Evolutionary conservation across 352 stramenopile genomes (phyloP).

Genomic region (Phytophthora rubi): DNA sequence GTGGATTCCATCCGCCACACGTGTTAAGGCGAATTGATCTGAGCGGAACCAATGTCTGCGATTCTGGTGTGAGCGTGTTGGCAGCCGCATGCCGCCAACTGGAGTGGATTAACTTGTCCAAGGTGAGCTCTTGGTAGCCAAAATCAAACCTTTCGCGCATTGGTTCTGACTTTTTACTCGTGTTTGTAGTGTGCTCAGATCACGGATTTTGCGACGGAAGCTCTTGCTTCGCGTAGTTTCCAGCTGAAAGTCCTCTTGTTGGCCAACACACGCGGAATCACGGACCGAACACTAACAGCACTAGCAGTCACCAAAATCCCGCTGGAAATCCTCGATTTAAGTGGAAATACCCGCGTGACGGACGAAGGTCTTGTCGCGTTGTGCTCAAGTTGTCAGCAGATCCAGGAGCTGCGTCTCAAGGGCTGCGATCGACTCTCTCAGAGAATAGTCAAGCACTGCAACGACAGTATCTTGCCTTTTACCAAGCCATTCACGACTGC

Average conservation of each 20-base stretch:
- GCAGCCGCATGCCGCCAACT: conserved; percentile 51
- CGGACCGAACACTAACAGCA: conserved; percentile 53
- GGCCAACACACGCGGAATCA: conserved; percentile 48
- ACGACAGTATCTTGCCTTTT: conserved; percentile 45
- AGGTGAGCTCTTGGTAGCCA: conserved; percentile 36
- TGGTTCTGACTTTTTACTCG: background rate
- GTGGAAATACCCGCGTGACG: conserved; percentile 65
- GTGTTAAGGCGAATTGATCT: conserved; percentile 47
- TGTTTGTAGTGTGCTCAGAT: conserved; percentile 47
- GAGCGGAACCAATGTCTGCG: conserved; percentile 60
- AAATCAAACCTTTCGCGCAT: background rate
- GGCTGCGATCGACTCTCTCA: conserved; percentile 68
- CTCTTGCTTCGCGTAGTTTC: conserved; percentile 55
- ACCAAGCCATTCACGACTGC: conserved; percentile 36
- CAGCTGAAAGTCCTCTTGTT: conserved; percentile 47
- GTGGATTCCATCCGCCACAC: conserved; percentile 12
- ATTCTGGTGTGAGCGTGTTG: conserved; percentile 62
- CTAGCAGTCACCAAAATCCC: conserved; percentile 52
- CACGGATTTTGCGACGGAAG: conserved; percentile 57
- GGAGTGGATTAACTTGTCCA: conserved; percentile 63
- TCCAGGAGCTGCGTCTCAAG: conserved; percentile 67
- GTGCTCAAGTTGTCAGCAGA: conserved; percentile 42
- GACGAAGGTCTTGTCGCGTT: conserved; percentile 53
- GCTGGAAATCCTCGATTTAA: conserved; percentile 56
- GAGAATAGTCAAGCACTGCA: conserved; percentile 43